phyloP scores from a whole-genome alignment of 305 asterid genomes.

The Fraxinus sp. region DNA sequence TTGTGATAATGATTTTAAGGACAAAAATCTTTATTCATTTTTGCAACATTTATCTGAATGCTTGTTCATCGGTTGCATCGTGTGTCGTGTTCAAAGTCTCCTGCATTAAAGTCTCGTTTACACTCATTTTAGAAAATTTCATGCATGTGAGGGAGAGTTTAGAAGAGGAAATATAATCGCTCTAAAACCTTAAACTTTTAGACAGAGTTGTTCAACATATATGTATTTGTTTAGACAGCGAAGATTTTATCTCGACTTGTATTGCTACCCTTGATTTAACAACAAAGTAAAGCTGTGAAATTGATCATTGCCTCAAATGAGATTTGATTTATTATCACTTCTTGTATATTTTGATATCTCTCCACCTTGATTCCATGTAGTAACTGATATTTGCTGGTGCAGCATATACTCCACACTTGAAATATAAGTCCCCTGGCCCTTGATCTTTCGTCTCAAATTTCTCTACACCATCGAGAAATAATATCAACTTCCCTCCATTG shows the following conservation, averaged over 20 bases:
- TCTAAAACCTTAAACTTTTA: background rate
- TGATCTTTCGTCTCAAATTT: slow-evolving; percentile 29
- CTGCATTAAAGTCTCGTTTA: background rate
- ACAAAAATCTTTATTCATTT: background rate
- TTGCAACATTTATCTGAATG: background rate
- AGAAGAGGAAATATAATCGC: background rate
- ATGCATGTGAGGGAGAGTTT: background rate
- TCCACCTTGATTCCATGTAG: slow-evolving; percentile 43
- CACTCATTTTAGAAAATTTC: background rate
- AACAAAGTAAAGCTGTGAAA: background rate
- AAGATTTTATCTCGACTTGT: background rate
- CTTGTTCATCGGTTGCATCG: background rate
- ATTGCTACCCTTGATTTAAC: background rate
- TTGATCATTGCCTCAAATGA: background rate
- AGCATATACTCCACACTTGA: slow-evolving; percentile 47
- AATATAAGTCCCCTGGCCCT: slow-evolving; percentile 36
- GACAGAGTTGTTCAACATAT: background rate
- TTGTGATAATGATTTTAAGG: background rate
- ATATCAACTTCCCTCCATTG: slow-evolving; percentile 28
- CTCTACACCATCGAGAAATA: slow-evolving; percentile 31
- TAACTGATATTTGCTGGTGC: slow-evolving; percentile 30
- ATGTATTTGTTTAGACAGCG: background rate
- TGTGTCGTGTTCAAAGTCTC: background rate
- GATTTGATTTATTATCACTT: background rate
- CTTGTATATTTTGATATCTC: slow-evolving; percentile 31